Conservation (phyloP, 352 stramenopile species). For the Pythium chondricola region DNA sequence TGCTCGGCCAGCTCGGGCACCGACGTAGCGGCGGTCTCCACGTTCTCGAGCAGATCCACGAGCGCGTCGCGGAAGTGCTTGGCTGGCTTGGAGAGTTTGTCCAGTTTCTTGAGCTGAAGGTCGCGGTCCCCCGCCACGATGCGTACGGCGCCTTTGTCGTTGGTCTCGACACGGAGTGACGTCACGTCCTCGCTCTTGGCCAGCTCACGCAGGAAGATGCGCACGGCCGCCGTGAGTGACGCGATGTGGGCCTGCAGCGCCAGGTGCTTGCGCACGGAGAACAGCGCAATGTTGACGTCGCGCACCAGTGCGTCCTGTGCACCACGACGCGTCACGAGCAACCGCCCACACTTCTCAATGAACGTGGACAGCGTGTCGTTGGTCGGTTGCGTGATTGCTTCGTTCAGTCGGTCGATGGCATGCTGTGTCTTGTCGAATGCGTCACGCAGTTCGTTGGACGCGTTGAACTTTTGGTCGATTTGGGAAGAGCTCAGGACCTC, state of each 20-base stretch:
- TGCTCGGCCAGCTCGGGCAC: conserved; percentile 39
- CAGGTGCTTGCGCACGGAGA: conserved; percentile 37
- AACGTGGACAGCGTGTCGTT: conserved; percentile 24
- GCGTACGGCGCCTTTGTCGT: conserved; percentile 35
- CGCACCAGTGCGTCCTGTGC: conserved; percentile 20
- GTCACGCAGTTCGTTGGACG: conserved; percentile 16
- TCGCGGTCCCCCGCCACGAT: conserved; percentile 40
- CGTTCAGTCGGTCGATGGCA: conserved; percentile 26
- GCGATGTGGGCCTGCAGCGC: conserved; percentile 29
- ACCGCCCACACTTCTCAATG: conserved; percentile 27
- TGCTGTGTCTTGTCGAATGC: conserved; percentile 22
- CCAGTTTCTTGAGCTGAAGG: conserved; percentile 37
- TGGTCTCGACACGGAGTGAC: conserved; percentile 24
- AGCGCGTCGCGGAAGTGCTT: conserved; percentile 40
- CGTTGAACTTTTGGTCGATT: conserved; percentile 17
- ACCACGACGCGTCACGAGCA: conserved; percentile 25
- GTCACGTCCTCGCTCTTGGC: conserved; percentile 35
- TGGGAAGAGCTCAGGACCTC: conserved; percentile 22
- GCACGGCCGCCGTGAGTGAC: conserved; percentile 24
- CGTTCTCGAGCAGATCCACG: conserved; percentile 44
- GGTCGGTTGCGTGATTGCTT: conserved; percentile 26
- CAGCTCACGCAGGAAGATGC: conserved; percentile 40
- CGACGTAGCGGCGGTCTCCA: conserved; percentile 35
- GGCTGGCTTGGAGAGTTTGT: conserved; percentile 36
- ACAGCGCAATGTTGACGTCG: conserved; percentile 25